These are phyloP conservation scores for Heliocybe sulcata DNA, from an alignment of 1,284 basidiomycete genomes.

Conservation along the genomic window DNA sequence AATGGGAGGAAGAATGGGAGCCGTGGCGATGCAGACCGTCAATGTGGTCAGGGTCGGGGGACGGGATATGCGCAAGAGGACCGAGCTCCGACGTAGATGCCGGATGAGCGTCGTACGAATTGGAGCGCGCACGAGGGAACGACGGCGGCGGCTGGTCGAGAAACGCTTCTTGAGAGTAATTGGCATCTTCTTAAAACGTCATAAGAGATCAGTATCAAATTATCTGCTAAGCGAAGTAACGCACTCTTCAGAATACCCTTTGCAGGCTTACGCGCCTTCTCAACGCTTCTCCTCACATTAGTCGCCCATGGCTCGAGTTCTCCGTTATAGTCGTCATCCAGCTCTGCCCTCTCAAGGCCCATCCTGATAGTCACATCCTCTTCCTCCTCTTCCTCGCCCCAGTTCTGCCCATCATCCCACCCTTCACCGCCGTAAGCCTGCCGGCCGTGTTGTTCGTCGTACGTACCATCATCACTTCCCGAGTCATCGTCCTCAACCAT, in stretches of 20 bases:
- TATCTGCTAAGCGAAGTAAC: slow-evolving; percentile 21
- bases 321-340: slow-evolving; percentile 46
- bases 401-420: slow-evolving; percentile 66
- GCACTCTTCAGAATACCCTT: slow-evolving; percentile 89
- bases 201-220: slow-evolving; percentile 16
- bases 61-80: slow-evolving; percentile 71
- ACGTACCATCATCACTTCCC: slow-evolving; percentile 42
- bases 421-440: slow-evolving; percentile 40
- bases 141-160: slow-evolving; percentile 35
- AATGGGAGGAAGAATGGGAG: slow-evolving; percentile 39
- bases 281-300: slow-evolving; percentile 61
- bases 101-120: slow-evolving; percentile 68
- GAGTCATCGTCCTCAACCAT: slow-evolving; percentile 66
- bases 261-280: slow-evolving; percentile 56
- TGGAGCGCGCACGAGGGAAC: slow-evolving; percentile 54
- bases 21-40: slow-evolving; percentile 73
- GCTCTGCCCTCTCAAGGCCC: slow-evolving; percentile 33
- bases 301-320: slow-evolving; percentile 69
- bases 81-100: slow-evolving; percentile 49
- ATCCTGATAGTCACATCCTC: slow-evolving; percentile 74
- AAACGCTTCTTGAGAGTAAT: slow-evolving; percentile 54
- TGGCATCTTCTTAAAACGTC: slow-evolving; percentile 43
- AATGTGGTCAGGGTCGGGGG: slow-evolving; percentile 78
- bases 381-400: slow-evolving; percentile 58
- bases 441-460: slow-evolving; percentile 35